These are phyloP conservation scores for Oleoguttula mirabilis DNA, from an alignment of 495 filamentous ascomycete species.

Conservation along the genomic window DNA sequence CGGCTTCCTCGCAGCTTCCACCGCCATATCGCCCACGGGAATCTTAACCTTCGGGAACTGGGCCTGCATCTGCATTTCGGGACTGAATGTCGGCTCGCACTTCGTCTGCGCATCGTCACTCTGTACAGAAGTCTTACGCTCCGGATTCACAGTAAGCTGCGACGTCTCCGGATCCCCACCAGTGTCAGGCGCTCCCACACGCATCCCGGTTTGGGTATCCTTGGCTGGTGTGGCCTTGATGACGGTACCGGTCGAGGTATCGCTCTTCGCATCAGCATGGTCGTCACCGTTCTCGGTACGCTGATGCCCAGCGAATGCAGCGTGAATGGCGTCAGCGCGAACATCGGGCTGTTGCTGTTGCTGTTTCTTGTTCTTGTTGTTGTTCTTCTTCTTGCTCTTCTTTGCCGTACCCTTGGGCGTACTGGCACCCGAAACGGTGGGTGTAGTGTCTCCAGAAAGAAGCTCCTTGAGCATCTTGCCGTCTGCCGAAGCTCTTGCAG, in stretches of 20 bases:
- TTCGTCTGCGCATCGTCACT: neutral
- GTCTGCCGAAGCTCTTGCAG: neutral
- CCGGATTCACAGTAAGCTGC: neutral
- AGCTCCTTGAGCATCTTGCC: neutral
- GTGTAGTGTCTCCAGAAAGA: slow-evolving; percentile 5
- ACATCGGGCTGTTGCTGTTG: neutral
- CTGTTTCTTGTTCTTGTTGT: neutral
- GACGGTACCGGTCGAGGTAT: neutral
- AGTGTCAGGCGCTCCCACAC: neutral
- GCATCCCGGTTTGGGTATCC: neutral
- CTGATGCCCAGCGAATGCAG: neutral
- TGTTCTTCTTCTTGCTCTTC: slow-evolving; percentile 6
- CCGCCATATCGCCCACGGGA: neutral
- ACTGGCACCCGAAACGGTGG: slow-evolving; percentile 4
- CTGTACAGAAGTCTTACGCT: neutral
- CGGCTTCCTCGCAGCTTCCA: neutral
- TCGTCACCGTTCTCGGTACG: neutral
- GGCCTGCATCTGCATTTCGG: neutral
- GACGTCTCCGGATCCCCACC: neutral
- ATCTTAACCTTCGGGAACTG: neutral
- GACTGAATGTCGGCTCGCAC: neutral
- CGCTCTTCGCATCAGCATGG: neutral
- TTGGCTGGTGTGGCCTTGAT: neutral
- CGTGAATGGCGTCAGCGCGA: too few species aligned
- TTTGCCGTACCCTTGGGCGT: slow-evolving; percentile 7